These are phyloP conservation scores for Caryopteris hybrid DNA, from an alignment of 305 asterid species.

Conservation along the genomic window DNA sequence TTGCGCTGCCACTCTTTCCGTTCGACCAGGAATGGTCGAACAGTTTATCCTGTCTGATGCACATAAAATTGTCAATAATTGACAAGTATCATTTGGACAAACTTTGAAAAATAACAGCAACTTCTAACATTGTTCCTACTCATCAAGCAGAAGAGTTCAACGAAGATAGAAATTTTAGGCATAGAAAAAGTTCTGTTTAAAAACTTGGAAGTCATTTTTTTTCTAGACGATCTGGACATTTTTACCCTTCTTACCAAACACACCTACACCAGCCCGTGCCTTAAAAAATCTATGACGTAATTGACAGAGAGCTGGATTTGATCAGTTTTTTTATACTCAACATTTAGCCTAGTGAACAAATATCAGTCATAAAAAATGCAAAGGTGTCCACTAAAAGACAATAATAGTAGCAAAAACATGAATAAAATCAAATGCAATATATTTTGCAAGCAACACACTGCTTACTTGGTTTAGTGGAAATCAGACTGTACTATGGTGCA, in stretches of 20 bases:
- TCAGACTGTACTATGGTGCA: slow-evolving; percentile 27
- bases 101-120: not conserved
- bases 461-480: slow-evolving; percentile 13
- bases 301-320: too few species aligned
- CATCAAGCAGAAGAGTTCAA: not conserved
- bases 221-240: too few species aligned
- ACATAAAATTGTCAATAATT: not conserved
- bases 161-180: not conserved
- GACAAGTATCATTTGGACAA: not conserved
- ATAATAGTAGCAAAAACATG: not conserved
- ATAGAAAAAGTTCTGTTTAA: too few species aligned
- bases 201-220: too few species aligned
- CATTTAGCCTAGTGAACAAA: too few species aligned
- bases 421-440: not conserved
- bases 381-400: not conserved
- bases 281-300: too few species aligned
- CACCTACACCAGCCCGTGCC: too few species aligned
- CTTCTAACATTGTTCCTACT: not conserved
- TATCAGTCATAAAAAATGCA: too few species aligned
- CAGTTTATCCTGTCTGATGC: not conserved
- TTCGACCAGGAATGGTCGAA: not conserved
- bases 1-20: not conserved
- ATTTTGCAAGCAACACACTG: not conserved
- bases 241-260: too few species aligned
- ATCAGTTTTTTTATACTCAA: too few species aligned